Evolutionary conservation across 495 filamentous ascomycete species (phyloP), one percentile per base, ranked within the genome.

Genomic region (Aspergillus campestris): DNA sequence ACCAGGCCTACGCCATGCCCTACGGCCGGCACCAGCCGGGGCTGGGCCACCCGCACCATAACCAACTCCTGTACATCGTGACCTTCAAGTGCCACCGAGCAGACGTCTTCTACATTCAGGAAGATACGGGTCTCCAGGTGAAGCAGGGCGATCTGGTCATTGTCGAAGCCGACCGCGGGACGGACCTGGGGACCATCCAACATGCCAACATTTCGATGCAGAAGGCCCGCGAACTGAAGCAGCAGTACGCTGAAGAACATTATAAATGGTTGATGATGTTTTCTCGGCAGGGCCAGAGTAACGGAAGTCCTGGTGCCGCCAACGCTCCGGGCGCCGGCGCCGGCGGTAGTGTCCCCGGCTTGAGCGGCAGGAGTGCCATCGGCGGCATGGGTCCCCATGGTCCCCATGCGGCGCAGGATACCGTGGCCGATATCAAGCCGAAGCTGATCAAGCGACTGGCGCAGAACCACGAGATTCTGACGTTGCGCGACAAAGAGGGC

Each of bases 201-300:
- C 78, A 82, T 49, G 83, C 88, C 34, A 89, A 91, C 53, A 78
- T 96, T 32, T 82, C 85, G 18, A 84, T 87, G 72, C 79, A 84
- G 46, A 78, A 83, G 41, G 92, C 94, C 0, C 89, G 91, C 50
- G 82, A 91, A 36, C 65, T 88, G 51, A 94, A 94, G 60, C 87
- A 94, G 44, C 79, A 87, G 42, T 92, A 87, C 53, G 84, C 83
- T 12, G 84, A 95, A 60, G 89, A 96, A 55, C 92, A 98, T 53
- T 95, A 94, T 63, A 86, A 83, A 53, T 95, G 89, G 83, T 75
- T 98, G 30, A 95, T 96, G 85, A 88, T 95, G 81, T 97, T 95
- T 61, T 94, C 89, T 8, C 83, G 77, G 30, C 78, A 81, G 40
- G 69, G 68, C 15, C 72, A 76, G 45, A 4, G 18, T 24, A 66